A percentile compares a stretch with the other conserved stretches of the same genome.
Conservation (phyloP, 805 yeast species). For the Yamadazyma akitaensis region DNA sequence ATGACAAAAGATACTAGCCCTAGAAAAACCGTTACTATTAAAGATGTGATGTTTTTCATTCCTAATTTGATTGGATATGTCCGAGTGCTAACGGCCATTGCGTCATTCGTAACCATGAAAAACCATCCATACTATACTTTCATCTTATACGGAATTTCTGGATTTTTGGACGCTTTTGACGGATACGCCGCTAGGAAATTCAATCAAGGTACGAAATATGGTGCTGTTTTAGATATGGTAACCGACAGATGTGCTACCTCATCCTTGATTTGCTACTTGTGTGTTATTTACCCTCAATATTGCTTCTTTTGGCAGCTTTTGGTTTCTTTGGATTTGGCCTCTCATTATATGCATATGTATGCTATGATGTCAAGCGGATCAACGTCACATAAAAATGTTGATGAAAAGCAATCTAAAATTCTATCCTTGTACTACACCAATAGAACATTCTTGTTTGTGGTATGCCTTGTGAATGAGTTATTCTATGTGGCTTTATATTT, state of each 20-base stretch:
- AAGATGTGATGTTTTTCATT: slow-evolving; percentile 68
- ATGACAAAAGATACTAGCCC: background rate
- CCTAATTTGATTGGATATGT: slow-evolving; percentile 92
- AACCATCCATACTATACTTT: slow-evolving; percentile 79
- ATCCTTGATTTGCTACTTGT: slow-evolving; percentile 82
- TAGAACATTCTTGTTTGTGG: slow-evolving; percentile 75
- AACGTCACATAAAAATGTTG: slow-evolving; percentile 78
- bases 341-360: slow-evolving; percentile 98
- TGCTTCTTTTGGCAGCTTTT: slow-evolving; percentile 75
- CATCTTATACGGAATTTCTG: slow-evolving; percentile 76
- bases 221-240: slow-evolving; percentile 98
- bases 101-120: slow-evolving; percentile 80
- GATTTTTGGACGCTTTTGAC: slow-evolving; percentile 92
- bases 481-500: slow-evolving; percentile 89
- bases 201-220: slow-evolving; percentile 87
- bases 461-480: slow-evolving; percentile 90
- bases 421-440: slow-evolving; percentile 85
- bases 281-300: slow-evolving; percentile 73
- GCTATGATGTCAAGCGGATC: slow-evolving; percentile 83
- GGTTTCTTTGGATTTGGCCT: slow-evolving; percentile 81
- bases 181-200: slow-evolving; percentile 91
- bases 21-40: slow-evolving; percentile 28
- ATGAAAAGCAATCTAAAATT: slow-evolving; percentile 64
- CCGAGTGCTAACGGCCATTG: slow-evolving; percentile 76
- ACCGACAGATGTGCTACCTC: slow-evolving; percentile 97